Base-by-base conservation (phyloP, 1,139 yeast genomes). In the Debaryomyces coudertii region DNA sequence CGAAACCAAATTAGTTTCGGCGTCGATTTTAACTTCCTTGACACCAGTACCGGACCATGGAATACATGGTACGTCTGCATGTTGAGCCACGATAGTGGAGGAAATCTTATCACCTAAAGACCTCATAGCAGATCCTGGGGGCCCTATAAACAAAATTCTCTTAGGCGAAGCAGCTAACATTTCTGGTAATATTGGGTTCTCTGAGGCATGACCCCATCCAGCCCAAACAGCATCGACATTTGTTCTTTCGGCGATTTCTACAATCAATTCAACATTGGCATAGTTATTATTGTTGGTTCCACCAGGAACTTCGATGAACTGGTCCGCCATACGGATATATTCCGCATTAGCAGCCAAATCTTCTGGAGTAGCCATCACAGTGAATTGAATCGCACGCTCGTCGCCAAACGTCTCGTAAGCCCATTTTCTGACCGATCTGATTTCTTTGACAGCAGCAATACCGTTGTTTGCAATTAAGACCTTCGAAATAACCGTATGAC, bases 1-100 rank as follows among this genome's bases (percentile, higher is more conserved):
- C 31, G 97, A 88, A 30, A 93, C 99, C 54, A 93, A 78, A 53
- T 87, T 86, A 29, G 95, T 81, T 34, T 66, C 61, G 28, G 70
- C 60, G 63, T 93, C 96, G 42, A 89, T 68, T 25, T 65, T 60
- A 47, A 93, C 99, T 48, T 86, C 79, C 53, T 85, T 90, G 44
- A 93, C 95, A 56, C 98, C 98, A 27, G 97, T 88, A 67, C 99
- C 99, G 11, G 97, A 90, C 99, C 99, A 93, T 51, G 99, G 98
- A 60, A 93, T 93, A 79, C 98, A 92, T 41, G 99, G 99, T 30
- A 93, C 98, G 35, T 87, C 73, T 24, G 99, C 99, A 63, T 93
- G 98, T 74, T 93, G 99, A 22, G 99, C 99, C 49, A 93, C 99
- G 62, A 93, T 93, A 11, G 99, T 93, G 46, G 97, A 89, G 42